Conservation (phyloP, 2,329 filamentous ascomycete genomes). For the Exophiala sp. region DNA sequence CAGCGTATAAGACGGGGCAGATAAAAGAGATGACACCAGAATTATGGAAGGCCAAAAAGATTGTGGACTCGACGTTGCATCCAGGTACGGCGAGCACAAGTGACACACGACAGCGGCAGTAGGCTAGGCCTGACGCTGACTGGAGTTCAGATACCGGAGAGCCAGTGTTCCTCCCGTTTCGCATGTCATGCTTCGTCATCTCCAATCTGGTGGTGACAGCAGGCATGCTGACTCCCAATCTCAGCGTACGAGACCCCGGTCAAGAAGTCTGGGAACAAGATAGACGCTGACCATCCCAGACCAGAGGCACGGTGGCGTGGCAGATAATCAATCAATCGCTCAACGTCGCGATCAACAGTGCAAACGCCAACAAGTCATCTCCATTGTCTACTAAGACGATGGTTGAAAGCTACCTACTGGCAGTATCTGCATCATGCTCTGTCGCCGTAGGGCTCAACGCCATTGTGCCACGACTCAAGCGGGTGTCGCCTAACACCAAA, state of each 20-base stretch:
- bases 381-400: constrained; percentile 75
- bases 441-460: constrained; percentile 90
- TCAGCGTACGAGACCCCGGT: constrained; percentile 10
- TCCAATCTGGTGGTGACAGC: constrained; percentile 92
- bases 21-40: constrained; percentile 76
- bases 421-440: constrained; percentile 86
- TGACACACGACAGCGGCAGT: neutral
- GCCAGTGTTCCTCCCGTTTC: constrained; percentile 87
- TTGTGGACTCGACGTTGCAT: constrained; percentile 92
- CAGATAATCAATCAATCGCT: constrained; percentile 95
- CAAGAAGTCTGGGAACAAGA: neutral
- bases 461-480: constrained; percentile 75
- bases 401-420: constrained; percentile 81
- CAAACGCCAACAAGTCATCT: constrained; percentile 93
- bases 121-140: neutral
- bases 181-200: constrained; percentile 93
- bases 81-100: constrained; percentile 56
- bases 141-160: constrained; percentile 69
- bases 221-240: constrained; percentile 81
- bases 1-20: constrained; percentile 80
- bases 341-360: constrained; percentile 95
- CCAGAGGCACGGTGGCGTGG: constrained; percentile 81
- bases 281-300: constrained; percentile 43
- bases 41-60: constrained; percentile 92
- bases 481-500: constrained; percentile 66